phyloP scores from a whole-genome alignment of 1,139 yeast species.

The Candida anutae region DNA sequence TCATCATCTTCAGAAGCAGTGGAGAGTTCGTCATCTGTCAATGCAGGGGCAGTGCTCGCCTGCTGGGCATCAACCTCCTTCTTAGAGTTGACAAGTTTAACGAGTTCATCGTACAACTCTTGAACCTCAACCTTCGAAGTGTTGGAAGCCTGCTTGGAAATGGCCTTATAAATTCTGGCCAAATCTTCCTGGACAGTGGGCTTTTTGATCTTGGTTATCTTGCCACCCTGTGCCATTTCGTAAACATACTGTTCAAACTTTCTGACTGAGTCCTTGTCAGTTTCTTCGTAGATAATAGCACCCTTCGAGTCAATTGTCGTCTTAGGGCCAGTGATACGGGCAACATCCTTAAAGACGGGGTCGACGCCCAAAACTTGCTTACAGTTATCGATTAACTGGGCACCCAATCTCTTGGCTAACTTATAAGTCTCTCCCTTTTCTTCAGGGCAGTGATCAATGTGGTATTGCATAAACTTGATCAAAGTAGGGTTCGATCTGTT shows the following conservation, averaged over 20 bases:
- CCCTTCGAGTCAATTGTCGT: constrained; percentile 87
- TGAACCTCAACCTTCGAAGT: constrained; percentile 71
- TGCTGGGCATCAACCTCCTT: constrained; percentile 53
- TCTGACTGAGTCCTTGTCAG: constrained; percentile 83
- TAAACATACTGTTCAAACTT: constrained; percentile 92
- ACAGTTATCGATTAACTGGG: constrained; percentile 92
- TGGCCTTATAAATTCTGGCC: constrained; percentile 75
- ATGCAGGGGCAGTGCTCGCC: constrained; percentile 35
- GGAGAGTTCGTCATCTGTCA: constrained; percentile 47
- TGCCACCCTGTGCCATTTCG: constrained; percentile 96
- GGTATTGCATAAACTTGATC: constrained; percentile 95
- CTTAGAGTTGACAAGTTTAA: constrained; percentile 63
- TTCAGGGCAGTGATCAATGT: constrained; percentile 86
- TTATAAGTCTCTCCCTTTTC: constrained; percentile 84
- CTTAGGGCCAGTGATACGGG: constrained; percentile 91
- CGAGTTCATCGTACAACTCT: constrained; percentile 68
- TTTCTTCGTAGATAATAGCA: constrained; percentile 75
- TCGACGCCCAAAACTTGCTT: constrained; percentile 71
- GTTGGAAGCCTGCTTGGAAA: constrained; percentile 61
- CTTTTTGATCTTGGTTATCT: constrained; percentile 57
- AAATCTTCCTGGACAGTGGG: constrained; percentile 82
- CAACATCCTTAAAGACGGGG: constrained; percentile 93
- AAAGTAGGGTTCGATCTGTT: constrained; percentile 92
- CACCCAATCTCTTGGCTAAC: constrained; percentile 84
- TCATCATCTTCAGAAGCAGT: constrained; percentile 55